Evolutionary conservation across 1,139 yeast species (phyloP), one percentile per base, ranked within the genome.

Genomic region (Diutina siamensis): DNA sequence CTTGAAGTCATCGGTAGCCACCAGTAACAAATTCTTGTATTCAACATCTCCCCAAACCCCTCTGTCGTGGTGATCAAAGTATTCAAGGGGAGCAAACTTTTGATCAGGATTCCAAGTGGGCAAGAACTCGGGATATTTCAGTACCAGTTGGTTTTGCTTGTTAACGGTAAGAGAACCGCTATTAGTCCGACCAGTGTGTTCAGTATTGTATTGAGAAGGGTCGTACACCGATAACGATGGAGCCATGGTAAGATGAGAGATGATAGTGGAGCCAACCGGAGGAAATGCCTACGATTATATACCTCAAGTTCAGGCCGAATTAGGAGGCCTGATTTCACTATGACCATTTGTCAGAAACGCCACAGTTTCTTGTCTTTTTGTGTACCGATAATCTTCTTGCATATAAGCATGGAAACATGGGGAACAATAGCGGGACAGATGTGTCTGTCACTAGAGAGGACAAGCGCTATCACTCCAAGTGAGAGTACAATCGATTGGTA

Each of bases 31-130:
- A 17, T 38, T 15, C 21, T 12, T n/a, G 17, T n/a, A 38, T n/a
- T 21, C 13, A 5, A 18, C 21, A 19, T 38, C 42, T 3, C 32
- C 42, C 4, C 13, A 25, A n/a, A 25, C 21, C 20, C 42, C 42
- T 9, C 22, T 38, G 51, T 79, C 85, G 19, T 61, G 57, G 53
- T 67, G 72, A 52, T 70, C 68, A 55, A 71, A 70, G 49, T 74
- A 72, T 47, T 67, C 62, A 49, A 73, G 67, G 20, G 78, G 74
- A 33, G 64, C 60, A 50, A 60, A 71, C 46, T 63, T 65, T 51
- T 72, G 70, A 21, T 56, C 57, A 18, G 67, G 67, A 48, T 67
- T 67, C 78, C 79, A 74, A 2, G 77, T 65, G 33, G 80, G 80
- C 46, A 74, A 62, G 58, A 66, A 74, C 2, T 67, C 69, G 8